Conservation (phyloP, 1,284 basidiomycete species). For the Baeospora myosura region DNA sequence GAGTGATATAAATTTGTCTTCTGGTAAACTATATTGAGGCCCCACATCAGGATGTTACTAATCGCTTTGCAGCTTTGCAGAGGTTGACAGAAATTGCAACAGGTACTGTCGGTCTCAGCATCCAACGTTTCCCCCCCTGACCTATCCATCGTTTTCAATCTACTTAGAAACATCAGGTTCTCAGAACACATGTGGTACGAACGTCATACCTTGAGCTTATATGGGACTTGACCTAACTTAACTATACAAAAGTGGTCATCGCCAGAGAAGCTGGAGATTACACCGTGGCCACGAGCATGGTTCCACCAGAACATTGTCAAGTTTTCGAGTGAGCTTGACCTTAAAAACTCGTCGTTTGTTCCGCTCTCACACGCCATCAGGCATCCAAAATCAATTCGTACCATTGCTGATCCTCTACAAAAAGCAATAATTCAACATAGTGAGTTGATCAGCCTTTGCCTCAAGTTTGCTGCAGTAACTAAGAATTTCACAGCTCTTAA, state of each 20-base stretch:
- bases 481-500: slow-evolving; percentile 43
- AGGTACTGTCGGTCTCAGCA: slow-evolving; percentile 33
- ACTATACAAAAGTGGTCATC: slow-evolving; percentile 41
- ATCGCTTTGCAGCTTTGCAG: slow-evolving; percentile 40
- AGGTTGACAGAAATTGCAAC: slow-evolving; percentile 63
- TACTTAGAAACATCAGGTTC: slow-evolving; percentile 53
- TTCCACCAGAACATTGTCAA: slow-evolving; percentile 49
- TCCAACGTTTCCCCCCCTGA: not conserved
- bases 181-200: slow-evolving; percentile 50
- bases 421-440: slow-evolving; percentile 59
- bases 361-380: slow-evolving; percentile 24
- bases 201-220: not conserved
- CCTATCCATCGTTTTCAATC: slow-evolving; percentile 4
- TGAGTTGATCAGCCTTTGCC: slow-evolving; percentile 23
- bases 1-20: slow-evolving; percentile 60
- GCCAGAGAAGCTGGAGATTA: slow-evolving; percentile 63
- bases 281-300: slow-evolving; percentile 59
- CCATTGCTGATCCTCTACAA: slow-evolving; percentile 52
- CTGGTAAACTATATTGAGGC: slow-evolving; percentile 28
- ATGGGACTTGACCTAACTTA: slow-evolving; percentile 1
- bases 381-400: slow-evolving; percentile 51
- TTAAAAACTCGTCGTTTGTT: not conserved
- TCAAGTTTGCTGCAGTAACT: slow-evolving; percentile 2
- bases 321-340: slow-evolving; percentile 50
- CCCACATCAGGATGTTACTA: slow-evolving; percentile 10